Base-by-base conservation (phyloP, 2,329 filamentous ascomycete genomes). In the Chaetothyriales sp. region DNA sequence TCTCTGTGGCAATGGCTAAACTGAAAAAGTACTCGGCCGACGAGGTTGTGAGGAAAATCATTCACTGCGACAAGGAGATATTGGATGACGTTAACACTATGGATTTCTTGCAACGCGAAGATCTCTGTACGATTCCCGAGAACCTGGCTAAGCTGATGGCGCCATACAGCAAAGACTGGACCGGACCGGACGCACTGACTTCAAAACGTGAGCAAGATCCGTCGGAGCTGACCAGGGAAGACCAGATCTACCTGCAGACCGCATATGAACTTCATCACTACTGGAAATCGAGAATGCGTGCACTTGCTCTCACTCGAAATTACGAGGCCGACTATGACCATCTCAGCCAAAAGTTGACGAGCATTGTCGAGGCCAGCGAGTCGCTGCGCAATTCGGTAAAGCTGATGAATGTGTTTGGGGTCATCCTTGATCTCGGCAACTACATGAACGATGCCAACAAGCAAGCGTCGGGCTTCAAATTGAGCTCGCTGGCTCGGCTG, bases 391-490 rank as follows among this genome's bases (percentile, higher is more conserved):
- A 94, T 64, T 95, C 89, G 1, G 87, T 94, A 22, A 84, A 87
- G 22, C 71, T 98, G 61, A 95, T 96, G 83, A 95, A 94, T 58
- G 88, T 98, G 46, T 79, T 98, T 51, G 89, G 90, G 53, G 76
- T 96, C 55, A 98, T 98, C 67, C 73, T 98, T 61, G 90, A 95
- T 66, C 95, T 98, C 63, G 92, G 92, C 67, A 98, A 98, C 68
- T 98, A 95, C 75, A 98, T 98, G 92, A 98, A 98, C 73, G 92
- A 96, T 65, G 84, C 89, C 50, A 96, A 95, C 71, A 98, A 98
- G 72, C 92, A 96, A 70, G 92, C 92, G 3, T 86, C 84, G 52
- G 92, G 92, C 55, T 98, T 98, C 81, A 98, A 98, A 73, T 79
- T 98, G 12, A 92, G 88, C 63, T 95, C 92, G 5, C 80, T 98